Evolutionary conservation across 495 filamentous ascomycete genomes (phyloP).

Genomic region (Bryoglossum gracile): DNA sequence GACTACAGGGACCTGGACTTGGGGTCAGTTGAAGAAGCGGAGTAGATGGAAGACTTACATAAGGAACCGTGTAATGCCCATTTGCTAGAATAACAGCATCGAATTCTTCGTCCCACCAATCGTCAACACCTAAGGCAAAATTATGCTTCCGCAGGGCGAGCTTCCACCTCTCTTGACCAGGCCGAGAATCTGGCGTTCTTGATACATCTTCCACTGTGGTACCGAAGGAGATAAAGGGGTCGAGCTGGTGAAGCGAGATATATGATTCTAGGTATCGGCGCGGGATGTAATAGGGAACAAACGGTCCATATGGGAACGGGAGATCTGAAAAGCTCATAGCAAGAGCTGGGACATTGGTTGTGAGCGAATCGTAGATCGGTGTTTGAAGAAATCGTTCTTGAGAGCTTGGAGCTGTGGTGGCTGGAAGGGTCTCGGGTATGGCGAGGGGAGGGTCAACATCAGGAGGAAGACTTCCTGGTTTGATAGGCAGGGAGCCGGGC

Average conservation of each 20-base stretch:
- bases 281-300: conserved; percentile 41
- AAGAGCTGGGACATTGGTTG: conserved; percentile 45
- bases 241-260: conserved; percentile 35
- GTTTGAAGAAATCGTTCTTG: conserved; percentile 39
- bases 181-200: conserved; percentile 14
- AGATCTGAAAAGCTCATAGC: conserved; percentile 44
- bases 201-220: conserved; percentile 44
- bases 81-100: conserved; percentile 44
- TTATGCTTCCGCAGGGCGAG: conserved; percentile 39
- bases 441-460: conserved; percentile 36
- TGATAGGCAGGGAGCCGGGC: conserved; percentile 24
- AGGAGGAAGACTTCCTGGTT: conserved; percentile 33
- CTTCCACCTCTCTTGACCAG: conserved; percentile 31
- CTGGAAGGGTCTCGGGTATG: conserved; percentile 34
- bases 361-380: conserved; percentile 39
- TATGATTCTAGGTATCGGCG: conserved; percentile 43
- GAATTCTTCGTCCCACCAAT: conserved; percentile 43
- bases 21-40: background rate
- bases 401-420: conserved; percentile 28
- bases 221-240: conserved; percentile 33
- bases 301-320: conserved; percentile 43
- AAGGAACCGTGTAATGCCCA: conserved; percentile 45
- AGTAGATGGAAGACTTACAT: conserved; percentile 25
- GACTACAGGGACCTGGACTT: conserved; percentile 33
- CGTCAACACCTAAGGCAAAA: conserved; percentile 30